Evolutionary conservation across 768 basidiomycete genomes (phyloP).

Genomic region (Trametes cubensis): DNA sequence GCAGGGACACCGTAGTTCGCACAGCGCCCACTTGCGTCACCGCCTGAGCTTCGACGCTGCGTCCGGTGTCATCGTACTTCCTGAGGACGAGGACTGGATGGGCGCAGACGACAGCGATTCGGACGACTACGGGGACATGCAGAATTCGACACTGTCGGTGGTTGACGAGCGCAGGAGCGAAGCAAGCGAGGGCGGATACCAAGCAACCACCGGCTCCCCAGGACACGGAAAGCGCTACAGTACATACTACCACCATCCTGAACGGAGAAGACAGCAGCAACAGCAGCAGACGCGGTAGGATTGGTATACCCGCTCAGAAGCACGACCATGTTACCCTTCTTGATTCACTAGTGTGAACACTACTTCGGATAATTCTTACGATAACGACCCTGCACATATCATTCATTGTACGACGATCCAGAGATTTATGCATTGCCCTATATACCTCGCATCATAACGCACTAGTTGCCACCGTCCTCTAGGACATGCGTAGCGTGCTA

Average conservation of each 20-base stretch:
- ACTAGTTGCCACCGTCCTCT: too few relatives aligned
- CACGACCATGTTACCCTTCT: background rate
- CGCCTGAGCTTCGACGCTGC: conserved; percentile 84
- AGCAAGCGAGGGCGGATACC: conserved; percentile 29
- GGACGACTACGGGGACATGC: conserved; percentile 52
- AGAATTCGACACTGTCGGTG: conserved; percentile 43
- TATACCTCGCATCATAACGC: too few relatives aligned
- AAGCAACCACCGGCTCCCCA: conserved; percentile 29
- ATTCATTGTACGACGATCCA: background rate
- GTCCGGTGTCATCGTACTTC: conserved; percentile 86
- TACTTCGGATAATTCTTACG: background rate
- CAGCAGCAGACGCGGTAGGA: conserved; percentile 7
- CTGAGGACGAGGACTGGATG: conserved; percentile 70
- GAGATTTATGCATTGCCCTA: background rate
- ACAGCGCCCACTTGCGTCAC: conserved; percentile 44
- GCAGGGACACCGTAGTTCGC: conserved; percentile 16
- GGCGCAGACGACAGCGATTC: conserved; percentile 49
- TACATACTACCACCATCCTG: conserved; percentile 88
- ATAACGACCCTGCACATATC: background rate
- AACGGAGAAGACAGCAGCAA: conserved; percentile 49
- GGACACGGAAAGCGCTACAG: conserved; percentile 63
- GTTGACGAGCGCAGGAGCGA: conserved; percentile 30
- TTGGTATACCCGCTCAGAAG: background rate
- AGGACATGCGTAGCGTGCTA: too few relatives aligned
- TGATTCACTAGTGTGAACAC: background rate